Conservation (phyloP, 495 filamentous ascomycete genomes). For the Bombardia bombarda region DNA sequence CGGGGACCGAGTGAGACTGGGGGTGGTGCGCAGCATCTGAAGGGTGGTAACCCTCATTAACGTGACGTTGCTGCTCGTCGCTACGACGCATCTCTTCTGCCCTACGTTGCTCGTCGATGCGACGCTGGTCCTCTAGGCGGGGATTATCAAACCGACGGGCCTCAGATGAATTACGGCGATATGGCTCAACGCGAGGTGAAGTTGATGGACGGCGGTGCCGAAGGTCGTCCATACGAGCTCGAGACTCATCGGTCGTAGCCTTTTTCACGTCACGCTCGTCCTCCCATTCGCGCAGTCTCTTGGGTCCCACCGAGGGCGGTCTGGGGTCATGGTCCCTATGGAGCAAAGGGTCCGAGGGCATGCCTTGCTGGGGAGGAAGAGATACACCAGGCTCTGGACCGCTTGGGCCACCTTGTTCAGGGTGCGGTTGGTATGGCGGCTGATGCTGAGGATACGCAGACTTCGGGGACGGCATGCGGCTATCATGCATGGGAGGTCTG, state of each 20-base stretch:
- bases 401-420: conserved; percentile 47
- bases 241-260: conserved; percentile 76
- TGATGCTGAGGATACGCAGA: conserved; percentile 73
- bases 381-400: conserved; percentile 71
- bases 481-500: conserved; percentile 71
- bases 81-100: conserved; percentile 37
- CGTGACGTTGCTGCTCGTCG: conserved; percentile 60
- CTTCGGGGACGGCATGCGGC: conserved; percentile 75
- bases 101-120: conserved; percentile 44
- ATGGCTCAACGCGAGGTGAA: conserved; percentile 55
- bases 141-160: conserved; percentile 51
- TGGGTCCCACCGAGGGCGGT: conserved; percentile 69
- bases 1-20: conserved; percentile 55
- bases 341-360: conserved; percentile 59
- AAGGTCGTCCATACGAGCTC: conserved; percentile 78
- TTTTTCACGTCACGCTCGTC: conserved; percentile 76
- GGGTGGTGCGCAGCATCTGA: conserved; percentile 88
- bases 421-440: conserved; percentile 63
- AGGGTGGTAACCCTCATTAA: conserved; percentile 74
- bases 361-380: conserved; percentile 62
- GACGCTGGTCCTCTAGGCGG: conserved; percentile 32
- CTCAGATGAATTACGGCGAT: conserved; percentile 73
- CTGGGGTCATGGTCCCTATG: conserved; percentile 68
- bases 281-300: conserved; percentile 87
- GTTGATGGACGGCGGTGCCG: conserved; percentile 65